Base-by-base conservation (phyloP, 2,329 filamentous ascomycete species). In the Alternaria ventricosa region DNA sequence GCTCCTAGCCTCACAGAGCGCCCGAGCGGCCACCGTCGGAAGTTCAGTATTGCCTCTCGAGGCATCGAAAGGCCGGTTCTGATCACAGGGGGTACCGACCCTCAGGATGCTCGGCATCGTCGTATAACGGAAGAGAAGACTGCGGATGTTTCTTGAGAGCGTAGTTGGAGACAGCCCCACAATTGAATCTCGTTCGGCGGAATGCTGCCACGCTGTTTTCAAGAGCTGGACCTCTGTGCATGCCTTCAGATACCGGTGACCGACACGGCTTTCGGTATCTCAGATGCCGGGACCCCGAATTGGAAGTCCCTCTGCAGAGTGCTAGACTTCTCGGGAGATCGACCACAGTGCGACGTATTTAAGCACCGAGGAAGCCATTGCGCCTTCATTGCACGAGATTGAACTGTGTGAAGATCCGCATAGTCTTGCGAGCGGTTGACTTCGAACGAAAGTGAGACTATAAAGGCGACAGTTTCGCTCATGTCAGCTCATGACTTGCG, bases 1-100 rank as follows among this genome's bases (percentile, higher is more conserved):
- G 88, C 87, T 36, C 89, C 89, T 13, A 89, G 85, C 71, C 79
- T 91, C 56, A 86, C 82, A 51, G 87, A 88, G 73, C 79, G 87
- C 61, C 85, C 87, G 4, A 84, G 81, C 67, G 87, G 86, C 8
- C 80, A 82, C 65, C 80, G 78, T 23, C 76, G 84, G 27, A 74
- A 72, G 10, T 81, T 85, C 67, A 84, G 82, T 61, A 69, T 84
- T 28, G 73, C 79, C n/a, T 71, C 69, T n/a, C 71, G 74, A 18
- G 65, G 65, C 46, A 64, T 68, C 44, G 72, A 71, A 4, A 56
- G 68, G 12, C 49, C 60, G 61, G 71, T 66, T 55, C 70, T 65
- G 55, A 66, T 66, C 55, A 71, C 75, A 56, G 68, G 70, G 30
- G 61, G 60, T 44, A 33, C 67, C 62, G 68, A 73, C 33, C n/a